phyloP scores from a whole-genome alignment of 805 yeast genomes.

The Spathaspora girioi region DNA sequence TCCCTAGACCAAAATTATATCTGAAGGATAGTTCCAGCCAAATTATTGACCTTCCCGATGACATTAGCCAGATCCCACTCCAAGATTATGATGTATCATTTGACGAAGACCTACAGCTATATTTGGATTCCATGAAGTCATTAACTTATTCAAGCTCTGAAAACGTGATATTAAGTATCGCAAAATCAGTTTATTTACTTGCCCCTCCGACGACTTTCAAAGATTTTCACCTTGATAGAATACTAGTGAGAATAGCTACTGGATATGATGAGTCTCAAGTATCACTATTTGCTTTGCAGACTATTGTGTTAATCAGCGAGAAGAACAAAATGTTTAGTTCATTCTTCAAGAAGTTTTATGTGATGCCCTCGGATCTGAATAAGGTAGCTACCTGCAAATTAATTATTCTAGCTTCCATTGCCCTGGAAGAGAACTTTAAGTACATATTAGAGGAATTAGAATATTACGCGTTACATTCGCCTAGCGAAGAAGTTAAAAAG shows the following conservation, averaged over 20 bases:
- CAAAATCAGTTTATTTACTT: slow-evolving; percentile 54
- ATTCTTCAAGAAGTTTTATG: slow-evolving; percentile 46
- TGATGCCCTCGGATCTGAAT: slow-evolving; percentile 52
- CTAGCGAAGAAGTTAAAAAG: slow-evolving; percentile 19
- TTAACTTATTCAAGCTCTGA: slow-evolving; percentile 53
- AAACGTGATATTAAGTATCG: slow-evolving; percentile 58
- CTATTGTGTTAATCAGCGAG: slow-evolving; percentile 37
- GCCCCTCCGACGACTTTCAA: slow-evolving; percentile 53
- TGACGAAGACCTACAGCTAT: slow-evolving; percentile 56
- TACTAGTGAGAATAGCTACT: slow-evolving; percentile 44
- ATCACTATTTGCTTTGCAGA: slow-evolving; percentile 39
- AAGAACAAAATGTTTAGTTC: slow-evolving; percentile 29
- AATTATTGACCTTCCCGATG: slow-evolving; percentile 41
- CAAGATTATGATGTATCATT: slow-evolving; percentile 32
- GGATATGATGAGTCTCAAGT: slow-evolving; percentile 19
- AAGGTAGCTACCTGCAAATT: slow-evolving; percentile 52
- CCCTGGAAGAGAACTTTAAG: slow-evolving; percentile 49
- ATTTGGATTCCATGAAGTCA: slow-evolving; percentile 44
- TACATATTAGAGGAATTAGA: slow-evolving; percentile 59
- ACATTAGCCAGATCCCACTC: slow-evolving; percentile 19
- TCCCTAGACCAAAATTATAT: slow-evolving; percentile 50
- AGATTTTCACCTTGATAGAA: slow-evolving; percentile 45
- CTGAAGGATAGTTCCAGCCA: slow-evolving; percentile 24
- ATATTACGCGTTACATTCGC: slow-evolving; percentile 34
- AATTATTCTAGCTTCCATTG: slow-evolving; percentile 55